Base-by-base conservation (phyloP, 2,329 filamentous ascomycete genomes). In the Torrubiella hemipterigena region DNA sequence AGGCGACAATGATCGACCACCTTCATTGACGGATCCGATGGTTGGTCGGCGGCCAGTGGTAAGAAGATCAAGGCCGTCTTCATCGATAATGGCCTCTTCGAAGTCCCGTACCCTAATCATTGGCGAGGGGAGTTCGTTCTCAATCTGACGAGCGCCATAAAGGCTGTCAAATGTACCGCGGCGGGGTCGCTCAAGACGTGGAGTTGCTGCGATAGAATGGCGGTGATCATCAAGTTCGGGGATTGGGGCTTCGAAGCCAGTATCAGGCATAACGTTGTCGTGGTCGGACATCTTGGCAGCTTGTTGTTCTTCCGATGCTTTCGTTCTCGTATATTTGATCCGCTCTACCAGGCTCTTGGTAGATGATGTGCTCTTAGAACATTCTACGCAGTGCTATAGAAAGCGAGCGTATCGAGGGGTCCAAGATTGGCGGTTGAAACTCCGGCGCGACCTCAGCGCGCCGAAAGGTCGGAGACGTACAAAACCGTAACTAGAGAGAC, bases 141-240 rank as follows among this genome's bases (percentile, higher is more conserved):
- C 52, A 39, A 64, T 43, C 36, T 68, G 63, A 22, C 63, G 60
- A 32, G 64, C 52, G 29, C 67, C 69, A 38, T 77, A 73, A 5
- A 82, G 62, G 32, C 79, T 84, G 41, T 82, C 81, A 41, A 83
- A 74, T 3, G 81, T 87, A 24, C 81, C 81, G 33, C 81, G 69
- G 33, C 81, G 73, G 35, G 69, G 60, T 13, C 73, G 67, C 21
- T 76, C 71, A 19, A 61, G 55, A 27, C 73, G 71, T 37, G 74
- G 77, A 16, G 76, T 56, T 22, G 76, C 70, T 16, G 67, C 56
- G 5, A 66, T 56, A 48, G 81, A 79, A 48, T 76, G 65, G 36
- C 85, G 81, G 59, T 95, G 87, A 52, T 95, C 86, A 51, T 95
- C 85, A 29, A 95, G 69, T 51, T 87, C 79, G 38, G 79, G 78